Conservation (phyloP, 2,329 filamentous ascomycete genomes). For the Didymella pinodella region DNA sequence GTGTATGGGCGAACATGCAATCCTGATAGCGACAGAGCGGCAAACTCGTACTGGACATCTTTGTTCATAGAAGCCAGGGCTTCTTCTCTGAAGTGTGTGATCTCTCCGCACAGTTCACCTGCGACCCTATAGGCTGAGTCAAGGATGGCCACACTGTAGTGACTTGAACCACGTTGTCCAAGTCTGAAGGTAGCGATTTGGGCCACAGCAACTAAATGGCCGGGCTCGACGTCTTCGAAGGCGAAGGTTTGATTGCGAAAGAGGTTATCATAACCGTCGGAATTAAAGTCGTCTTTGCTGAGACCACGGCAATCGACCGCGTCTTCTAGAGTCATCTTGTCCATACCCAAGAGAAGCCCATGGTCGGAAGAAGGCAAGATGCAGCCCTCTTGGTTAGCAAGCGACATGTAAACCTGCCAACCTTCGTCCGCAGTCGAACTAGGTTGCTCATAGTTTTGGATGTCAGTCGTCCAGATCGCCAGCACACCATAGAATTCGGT, state of each 20-base stretch:
- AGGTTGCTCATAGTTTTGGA: neutral
- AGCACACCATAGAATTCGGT: neutral
- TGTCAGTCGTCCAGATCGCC: neutral
- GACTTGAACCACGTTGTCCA: neutral
- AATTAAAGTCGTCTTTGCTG: neutral
- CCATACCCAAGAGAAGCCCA: neutral
- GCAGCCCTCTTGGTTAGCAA: conserved; percentile 1
- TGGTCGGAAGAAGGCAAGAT: neutral
- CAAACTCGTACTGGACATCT: neutral
- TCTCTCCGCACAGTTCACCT: neutral
- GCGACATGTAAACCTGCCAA: neutral
- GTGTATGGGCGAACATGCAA: neutral
- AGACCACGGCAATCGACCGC: neutral
- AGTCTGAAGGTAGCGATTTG: neutral
- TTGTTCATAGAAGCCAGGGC: neutral
- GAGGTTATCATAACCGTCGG: neutral
- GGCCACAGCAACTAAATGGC: neutral
- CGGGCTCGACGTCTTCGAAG: neutral
- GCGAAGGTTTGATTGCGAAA: neutral
- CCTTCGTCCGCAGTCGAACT: neutral
- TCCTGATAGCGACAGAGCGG: neutral
- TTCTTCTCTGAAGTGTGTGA: neutral
- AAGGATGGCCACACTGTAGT: neutral
- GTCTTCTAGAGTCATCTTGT: neutral
- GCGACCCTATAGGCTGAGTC: neutral